phyloP scores from a whole-genome alignment of 306 rosid species.

The Prunus salicina region DNA sequence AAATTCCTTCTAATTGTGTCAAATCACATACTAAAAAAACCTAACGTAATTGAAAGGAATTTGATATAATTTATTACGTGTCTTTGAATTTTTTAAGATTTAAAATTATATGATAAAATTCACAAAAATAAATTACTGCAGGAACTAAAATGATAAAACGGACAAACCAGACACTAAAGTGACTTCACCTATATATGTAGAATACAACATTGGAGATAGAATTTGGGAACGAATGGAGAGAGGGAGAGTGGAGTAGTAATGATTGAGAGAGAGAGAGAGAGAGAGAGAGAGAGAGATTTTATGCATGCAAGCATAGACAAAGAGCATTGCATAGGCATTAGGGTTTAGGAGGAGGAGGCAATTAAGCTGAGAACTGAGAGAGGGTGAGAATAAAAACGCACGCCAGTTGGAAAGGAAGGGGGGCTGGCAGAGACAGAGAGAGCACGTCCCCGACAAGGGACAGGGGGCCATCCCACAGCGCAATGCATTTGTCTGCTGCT shows the following conservation, averaged over 20 bases:
- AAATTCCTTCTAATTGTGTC: too few relatives aligned
- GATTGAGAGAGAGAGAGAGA: not conserved
- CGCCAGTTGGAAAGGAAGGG: not conserved
- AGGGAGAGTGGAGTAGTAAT: too few relatives aligned
- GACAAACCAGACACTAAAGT: too few relatives aligned
- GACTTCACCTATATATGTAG: not conserved
- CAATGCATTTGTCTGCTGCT: conserved; percentile 39
- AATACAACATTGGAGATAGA: not conserved
- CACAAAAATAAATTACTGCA: too few relatives aligned
- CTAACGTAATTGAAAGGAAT: too few relatives aligned
- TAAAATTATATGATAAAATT: too few relatives aligned
- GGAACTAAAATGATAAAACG: too few relatives aligned
- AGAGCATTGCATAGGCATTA: not conserved
- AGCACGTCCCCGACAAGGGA: conserved; percentile 43
- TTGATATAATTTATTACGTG: too few relatives aligned
- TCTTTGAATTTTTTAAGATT: too few relatives aligned
- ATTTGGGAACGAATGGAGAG: too few relatives aligned
- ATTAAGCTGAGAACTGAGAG: not conserved
- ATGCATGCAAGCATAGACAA: not conserved
- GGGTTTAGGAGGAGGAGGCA: not conserved
- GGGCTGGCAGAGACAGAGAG: conserved; percentile 3
- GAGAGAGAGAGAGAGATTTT: not conserved
- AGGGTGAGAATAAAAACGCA: not conserved
- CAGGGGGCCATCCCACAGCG: conserved; percentile 15
- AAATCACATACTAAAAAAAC: too few relatives aligned